phyloP scores from a whole-genome alignment of 768 basidiomycete genomes.

The Kwoniella botswanensis region DNA sequence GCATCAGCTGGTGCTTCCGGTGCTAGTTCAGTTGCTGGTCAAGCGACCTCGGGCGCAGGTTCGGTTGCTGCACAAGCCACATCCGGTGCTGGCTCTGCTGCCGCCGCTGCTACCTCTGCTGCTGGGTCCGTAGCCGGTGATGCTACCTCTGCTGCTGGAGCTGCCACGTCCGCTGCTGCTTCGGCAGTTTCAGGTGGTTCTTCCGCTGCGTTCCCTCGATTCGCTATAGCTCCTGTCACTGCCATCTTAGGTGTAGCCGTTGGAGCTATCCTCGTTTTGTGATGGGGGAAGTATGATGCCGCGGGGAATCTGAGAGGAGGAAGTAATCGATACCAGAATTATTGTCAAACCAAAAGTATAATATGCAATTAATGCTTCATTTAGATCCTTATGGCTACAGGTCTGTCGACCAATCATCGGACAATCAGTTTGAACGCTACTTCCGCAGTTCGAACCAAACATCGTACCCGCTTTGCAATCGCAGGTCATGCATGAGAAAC shows the following conservation, averaged over 20 bases:
- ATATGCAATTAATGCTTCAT: neutral
- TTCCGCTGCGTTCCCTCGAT: conserved; percentile 6
- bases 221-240: conserved; percentile 13
- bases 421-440: neutral
- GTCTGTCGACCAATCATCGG: neutral
- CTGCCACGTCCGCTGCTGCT: conserved; percentile 17
- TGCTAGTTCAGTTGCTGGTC: conserved; percentile 11
- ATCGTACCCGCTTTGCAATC: neutral
- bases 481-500: neutral
- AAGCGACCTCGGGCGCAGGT: conserved; percentile 10
- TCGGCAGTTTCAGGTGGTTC: conserved; percentile 26
- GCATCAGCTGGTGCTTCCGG: conserved; percentile 20
- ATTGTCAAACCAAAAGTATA: neutral
- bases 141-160: conserved; percentile 4
- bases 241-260: conserved; percentile 10
- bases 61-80: conserved; percentile 11
- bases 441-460: neutral
- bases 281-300: neutral
- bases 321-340: neutral
- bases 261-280: conserved; percentile 9
- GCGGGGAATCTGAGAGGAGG: neutral
- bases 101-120: conserved; percentile 20
- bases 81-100: conserved; percentile 16
- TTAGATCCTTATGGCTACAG: neutral
- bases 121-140: conserved; percentile 17